Evolutionary conservation across 768 basidiomycete species (phyloP).

Genomic region (Lactarius pseudohatsudake): DNA sequence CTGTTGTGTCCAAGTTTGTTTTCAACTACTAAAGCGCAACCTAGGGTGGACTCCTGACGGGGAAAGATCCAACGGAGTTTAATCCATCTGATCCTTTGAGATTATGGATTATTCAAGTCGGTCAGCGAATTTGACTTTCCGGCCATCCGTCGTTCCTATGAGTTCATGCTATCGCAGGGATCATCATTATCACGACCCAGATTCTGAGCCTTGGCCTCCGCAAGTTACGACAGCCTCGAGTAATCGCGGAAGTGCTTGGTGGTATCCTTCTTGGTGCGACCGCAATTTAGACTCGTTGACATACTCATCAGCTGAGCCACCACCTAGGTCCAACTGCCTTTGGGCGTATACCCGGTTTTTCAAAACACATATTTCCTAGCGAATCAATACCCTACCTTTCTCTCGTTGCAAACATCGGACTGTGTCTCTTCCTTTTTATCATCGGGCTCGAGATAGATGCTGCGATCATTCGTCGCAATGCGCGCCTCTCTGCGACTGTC

Average conservation of each 20-base stretch:
- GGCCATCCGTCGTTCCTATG: not conserved
- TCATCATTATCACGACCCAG: conserved; percentile 82
- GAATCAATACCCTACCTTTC: conserved; percentile 74
- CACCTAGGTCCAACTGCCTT: conserved; percentile 50
- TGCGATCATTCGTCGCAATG: conserved; percentile 74
- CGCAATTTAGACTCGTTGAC: not conserved
- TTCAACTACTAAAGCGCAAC: not conserved
- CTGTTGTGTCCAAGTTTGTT: too few species aligned
- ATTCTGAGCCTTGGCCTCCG: conserved; percentile 68
- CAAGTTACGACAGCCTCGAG: conserved; percentile 82
- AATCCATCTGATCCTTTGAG: conserved; percentile 68
- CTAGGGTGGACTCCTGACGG: conserved; percentile 74
- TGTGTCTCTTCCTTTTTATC: conserved; percentile 87
- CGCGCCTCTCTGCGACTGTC: conserved; percentile 62
- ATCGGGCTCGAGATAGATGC: conserved; percentile 91
- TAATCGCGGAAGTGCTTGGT: conserved; percentile 82
- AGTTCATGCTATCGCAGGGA: conserved; percentile 42
- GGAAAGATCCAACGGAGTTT: conserved; percentile 68
- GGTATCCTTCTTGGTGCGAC: conserved; percentile 79
- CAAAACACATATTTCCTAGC: conserved; percentile 77
- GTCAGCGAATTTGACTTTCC: conserved; percentile 40
- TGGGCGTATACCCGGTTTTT: conserved; percentile 88
- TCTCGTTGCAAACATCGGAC: conserved; percentile 86
- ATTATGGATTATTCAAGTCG: conserved; percentile 77
- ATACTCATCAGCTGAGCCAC: not conserved